Conservation (phyloP, 371 early-diverging fungal species). For the Blakeslea trispora region DNA sequence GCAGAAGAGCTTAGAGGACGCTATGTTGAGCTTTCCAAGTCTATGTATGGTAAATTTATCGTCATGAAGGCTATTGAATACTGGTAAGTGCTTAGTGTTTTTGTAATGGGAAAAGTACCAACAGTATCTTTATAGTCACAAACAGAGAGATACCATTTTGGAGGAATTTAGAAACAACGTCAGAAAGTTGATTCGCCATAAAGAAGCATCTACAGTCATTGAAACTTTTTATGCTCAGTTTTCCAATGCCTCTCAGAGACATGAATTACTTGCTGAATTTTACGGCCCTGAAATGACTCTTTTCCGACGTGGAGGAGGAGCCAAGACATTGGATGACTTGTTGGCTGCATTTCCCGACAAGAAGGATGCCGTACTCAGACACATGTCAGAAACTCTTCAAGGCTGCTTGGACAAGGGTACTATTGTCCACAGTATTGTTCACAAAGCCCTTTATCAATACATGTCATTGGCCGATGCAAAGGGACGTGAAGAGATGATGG, state of each 20-base stretch:
- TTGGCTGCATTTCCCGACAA: constrained; percentile 73
- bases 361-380: constrained; percentile 72
- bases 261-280: constrained; percentile 85
- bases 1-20: constrained; percentile 80
- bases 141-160: constrained; percentile 73
- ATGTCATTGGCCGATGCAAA: constrained; percentile 63
- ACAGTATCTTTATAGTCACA: constrained; percentile 50
- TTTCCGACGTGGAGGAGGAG: constrained; percentile 55
- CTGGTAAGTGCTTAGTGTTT: constrained; percentile 53
- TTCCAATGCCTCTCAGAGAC: constrained; percentile 77
- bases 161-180: constrained; percentile 83
- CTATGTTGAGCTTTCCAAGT: constrained; percentile 74
- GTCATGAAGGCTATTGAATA: constrained; percentile 85
- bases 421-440: constrained; percentile 83
- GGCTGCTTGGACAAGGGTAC: constrained; percentile 85
- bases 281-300: constrained; percentile 91
- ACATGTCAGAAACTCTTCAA: constrained; percentile 69
- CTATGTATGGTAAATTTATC: constrained; percentile 90
- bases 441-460: constrained; percentile 86
- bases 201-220: constrained; percentile 81
- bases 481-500: constrained; percentile 64
- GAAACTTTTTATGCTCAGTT: constrained; percentile 86
- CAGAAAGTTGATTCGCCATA: constrained; percentile 76
- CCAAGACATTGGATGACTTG: constrained; percentile 66
- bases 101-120: background rate